Percentiles rank a stretch among this genome's conserved stretches.
phyloP scores from a whole-genome alignment of 2,329 filamentous ascomycete genomes.

The Huntiella omanensis region DNA sequence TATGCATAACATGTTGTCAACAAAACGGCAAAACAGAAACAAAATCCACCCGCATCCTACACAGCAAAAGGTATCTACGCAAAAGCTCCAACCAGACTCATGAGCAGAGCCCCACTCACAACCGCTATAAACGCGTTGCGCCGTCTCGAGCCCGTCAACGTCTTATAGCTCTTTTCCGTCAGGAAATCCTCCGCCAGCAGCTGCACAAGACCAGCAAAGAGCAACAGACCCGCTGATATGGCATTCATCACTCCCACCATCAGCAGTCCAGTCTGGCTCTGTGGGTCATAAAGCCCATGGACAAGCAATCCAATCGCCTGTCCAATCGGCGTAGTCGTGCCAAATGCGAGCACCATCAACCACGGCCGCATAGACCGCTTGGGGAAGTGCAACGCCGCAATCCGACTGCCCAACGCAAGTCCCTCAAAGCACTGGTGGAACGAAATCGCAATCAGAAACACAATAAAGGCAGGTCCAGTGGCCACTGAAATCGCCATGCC shows the following conservation, averaged over 20 bases:
- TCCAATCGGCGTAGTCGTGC: conserved; percentile 60
- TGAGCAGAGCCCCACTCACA: conserved; percentile 42
- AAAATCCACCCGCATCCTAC: neutral
- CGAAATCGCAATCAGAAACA: conserved; percentile 61
- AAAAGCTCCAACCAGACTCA: conserved; percentile 57
- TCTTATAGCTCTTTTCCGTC: conserved; percentile 53
- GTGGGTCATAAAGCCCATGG: conserved; percentile 63
- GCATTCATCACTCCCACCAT: conserved; percentile 81
- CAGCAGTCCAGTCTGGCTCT: conserved; percentile 54
- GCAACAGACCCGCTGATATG: conserved; percentile 58
- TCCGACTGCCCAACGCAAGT: conserved; percentile 63
- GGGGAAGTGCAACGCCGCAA: conserved; percentile 66
- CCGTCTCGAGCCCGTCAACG: conserved; percentile 41
- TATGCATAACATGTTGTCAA: no score
- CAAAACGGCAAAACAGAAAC: neutral
- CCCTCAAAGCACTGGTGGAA: conserved; percentile 85
- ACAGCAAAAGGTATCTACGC: conserved; percentile 25
- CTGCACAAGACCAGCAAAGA: conserved; percentile 72
- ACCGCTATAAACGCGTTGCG: conserved; percentile 46
- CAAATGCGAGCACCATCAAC: conserved; percentile 65
- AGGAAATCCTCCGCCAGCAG: conserved; percentile 71
- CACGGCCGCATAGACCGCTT: conserved; percentile 56
- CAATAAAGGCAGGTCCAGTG: conserved; percentile 59
- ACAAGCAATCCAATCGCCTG: conserved; percentile 66
- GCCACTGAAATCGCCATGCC: conserved; percentile 73